Conservation (phyloP, 164 flowering plant species). For the Cinnamomum chago region DNA sequence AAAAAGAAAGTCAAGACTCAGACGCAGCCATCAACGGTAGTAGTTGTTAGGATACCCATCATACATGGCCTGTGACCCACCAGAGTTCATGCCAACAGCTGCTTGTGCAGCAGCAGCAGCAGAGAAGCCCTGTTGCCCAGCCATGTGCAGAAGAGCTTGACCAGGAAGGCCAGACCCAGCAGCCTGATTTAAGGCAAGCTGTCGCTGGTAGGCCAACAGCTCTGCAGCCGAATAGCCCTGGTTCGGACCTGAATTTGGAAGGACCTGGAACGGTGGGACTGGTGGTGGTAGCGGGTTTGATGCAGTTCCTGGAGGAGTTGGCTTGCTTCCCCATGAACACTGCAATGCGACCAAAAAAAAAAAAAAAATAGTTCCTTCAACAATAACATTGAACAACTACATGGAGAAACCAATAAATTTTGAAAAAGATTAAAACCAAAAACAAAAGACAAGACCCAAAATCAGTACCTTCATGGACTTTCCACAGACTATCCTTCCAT, state of each 20-base stretch:
- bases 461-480: constrained; percentile 72
- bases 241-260: constrained; percentile 20
- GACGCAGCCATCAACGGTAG: constrained; percentile 41
- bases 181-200: constrained; percentile 86
- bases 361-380: not conserved
- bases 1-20: not conserved
- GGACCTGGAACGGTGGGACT: constrained; percentile 57
- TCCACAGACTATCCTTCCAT: constrained; percentile 63
- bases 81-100: constrained; percentile 48
- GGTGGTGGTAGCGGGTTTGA: constrained; percentile 97
- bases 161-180: constrained; percentile 45
- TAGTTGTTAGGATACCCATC: constrained; percentile 41
- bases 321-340: constrained; percentile 99
- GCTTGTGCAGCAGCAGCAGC: constrained; percentile 73
- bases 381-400: not conserved
- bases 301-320: constrained; percentile 86
- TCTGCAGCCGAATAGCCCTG: constrained; percentile 56
- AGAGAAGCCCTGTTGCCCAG: constrained; percentile 55
- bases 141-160: constrained; percentile 65
- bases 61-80: constrained; percentile 67
- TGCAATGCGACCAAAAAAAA: constrained; percentile 20
- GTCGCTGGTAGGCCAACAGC: constrained; percentile 78
- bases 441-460: not conserved
- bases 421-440: not conserved
- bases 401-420: not conserved